A percentile compares a stretch with the other conserved stretches of the same genome.
These are phyloP conservation scores for Botrytis porri DNA, from an alignment of 2,329 filamentous ascomycete genomes.

Conservation along the genomic window DNA sequence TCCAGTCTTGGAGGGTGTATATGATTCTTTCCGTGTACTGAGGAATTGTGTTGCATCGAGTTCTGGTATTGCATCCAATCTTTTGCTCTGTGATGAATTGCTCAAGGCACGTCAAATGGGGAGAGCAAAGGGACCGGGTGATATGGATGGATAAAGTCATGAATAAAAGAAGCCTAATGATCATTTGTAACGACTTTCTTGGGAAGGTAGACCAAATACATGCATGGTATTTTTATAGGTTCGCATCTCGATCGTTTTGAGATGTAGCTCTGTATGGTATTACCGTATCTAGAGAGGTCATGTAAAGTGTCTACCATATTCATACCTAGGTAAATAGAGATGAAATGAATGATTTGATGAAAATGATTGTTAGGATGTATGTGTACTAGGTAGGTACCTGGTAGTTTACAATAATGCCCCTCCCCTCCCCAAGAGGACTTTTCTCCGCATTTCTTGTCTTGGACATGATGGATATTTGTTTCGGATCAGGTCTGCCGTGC, in stretches of 20 bases:
- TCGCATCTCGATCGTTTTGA: background rate
- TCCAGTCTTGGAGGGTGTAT: constrained; percentile 86
- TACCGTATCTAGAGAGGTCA: constrained; percentile 1
- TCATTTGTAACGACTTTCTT: constrained; percentile 16
- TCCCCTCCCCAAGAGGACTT: too few relatives aligned
- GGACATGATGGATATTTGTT: background rate
- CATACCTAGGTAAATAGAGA: constrained; percentile 3
- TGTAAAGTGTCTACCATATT: constrained; percentile 2
- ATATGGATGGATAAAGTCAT: constrained; percentile 52
- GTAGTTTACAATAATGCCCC: background rate
- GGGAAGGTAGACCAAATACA: background rate
- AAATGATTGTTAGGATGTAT: background rate
- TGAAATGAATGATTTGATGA: constrained; percentile 12
- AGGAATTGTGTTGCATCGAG: constrained; percentile 92
- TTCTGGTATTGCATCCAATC: constrained; percentile 90
- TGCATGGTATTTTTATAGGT: constrained; percentile 2
- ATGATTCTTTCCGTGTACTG: constrained; percentile 92
- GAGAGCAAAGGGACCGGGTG: constrained; percentile 58
- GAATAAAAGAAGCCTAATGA: constrained; percentile 15
- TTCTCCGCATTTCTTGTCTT: background rate
- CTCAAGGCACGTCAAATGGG: constrained; percentile 97
- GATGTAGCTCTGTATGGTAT: constrained; percentile 6
- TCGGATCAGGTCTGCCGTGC: background rate
- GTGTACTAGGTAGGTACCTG: too few relatives aligned
- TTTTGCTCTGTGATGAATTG: constrained; percentile 93